Percentiles rank a stretch among this genome's conserved stretches.
Evolutionary conservation across 768 basidiomycete species (phyloP).

Genomic region (Macrolepiota dolichaula): DNA sequence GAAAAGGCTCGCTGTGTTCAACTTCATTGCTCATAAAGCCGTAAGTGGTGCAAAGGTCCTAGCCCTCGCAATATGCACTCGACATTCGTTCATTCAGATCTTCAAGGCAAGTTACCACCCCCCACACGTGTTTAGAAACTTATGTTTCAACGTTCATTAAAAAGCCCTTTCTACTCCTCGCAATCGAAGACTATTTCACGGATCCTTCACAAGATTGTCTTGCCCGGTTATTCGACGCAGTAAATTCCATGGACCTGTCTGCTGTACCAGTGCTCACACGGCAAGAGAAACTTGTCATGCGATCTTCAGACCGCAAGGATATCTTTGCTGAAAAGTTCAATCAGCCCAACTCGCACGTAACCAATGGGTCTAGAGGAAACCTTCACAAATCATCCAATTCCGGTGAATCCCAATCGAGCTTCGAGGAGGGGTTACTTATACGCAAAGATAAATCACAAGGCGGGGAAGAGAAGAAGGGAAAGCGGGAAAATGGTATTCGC

Average conservation of each 20-base stretch:
- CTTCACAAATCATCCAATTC: conserved; percentile 52
- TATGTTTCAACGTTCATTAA: conserved; percentile 12
- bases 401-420: conserved; percentile 61
- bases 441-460: conserved; percentile 33
- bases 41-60: conserved; percentile 89
- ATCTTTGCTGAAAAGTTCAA: conserved; percentile 85
- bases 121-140: background rate
- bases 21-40: background rate
- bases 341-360: conserved; percentile 27
- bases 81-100: conserved; percentile 92
- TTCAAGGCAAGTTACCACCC: conserved; percentile 65
- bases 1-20: too few relatives aligned
- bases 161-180: conserved; percentile 89
- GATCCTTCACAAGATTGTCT: conserved; percentile 90
- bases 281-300: conserved; percentile 85
- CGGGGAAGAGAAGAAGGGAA: conserved; percentile 31
- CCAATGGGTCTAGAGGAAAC: conserved; percentile 22
- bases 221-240: conserved; percentile 84
- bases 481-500: conserved; percentile 24
- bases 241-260: conserved; percentile 89
- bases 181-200: conserved; percentile 91
- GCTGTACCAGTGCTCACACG: conserved; percentile 74
- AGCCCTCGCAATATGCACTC: conserved; percentile 91
- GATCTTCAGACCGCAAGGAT: conserved; percentile 87
- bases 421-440: conserved; percentile 64